These are phyloP conservation scores for Plasmodium knowlesi DNA, from an alignment of 169 alveolate genomes.

Conservation along the genomic window DNA sequence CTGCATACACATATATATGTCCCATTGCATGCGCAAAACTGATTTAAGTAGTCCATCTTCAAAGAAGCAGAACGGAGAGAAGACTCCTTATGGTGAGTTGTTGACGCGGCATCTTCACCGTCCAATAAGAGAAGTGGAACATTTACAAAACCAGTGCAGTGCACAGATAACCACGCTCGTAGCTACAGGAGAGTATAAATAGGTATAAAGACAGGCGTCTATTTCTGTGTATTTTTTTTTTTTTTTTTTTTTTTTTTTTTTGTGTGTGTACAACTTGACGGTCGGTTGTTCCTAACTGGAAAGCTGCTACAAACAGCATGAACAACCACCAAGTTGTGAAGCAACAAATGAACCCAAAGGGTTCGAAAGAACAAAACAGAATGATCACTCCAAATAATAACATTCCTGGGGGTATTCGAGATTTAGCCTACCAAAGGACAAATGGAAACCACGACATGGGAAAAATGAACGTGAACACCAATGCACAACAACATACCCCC, in stretches of 20 bases:
- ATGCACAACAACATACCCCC: not conserved
- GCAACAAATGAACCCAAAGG: conserved; percentile 19
- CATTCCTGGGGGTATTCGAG: conserved; percentile 6
- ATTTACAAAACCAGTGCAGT: not conserved
- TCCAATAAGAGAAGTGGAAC: not conserved
- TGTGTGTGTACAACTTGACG: not conserved
- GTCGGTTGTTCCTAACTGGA: not conserved
- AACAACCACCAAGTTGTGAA: conserved; percentile 14
- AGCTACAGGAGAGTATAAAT: not conserved
- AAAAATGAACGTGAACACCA: conserved; percentile 14
- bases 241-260: not conserved
- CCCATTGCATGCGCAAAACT: not conserved
- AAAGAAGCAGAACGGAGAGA: not conserved
- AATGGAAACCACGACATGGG: not conserved
- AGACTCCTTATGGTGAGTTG: not conserved
- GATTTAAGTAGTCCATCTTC: not conserved
- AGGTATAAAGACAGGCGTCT: not conserved
- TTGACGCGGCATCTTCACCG: not conserved
- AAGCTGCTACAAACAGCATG: not conserved
- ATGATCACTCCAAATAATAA: conserved; percentile 18
- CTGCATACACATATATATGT: too few relatives aligned
- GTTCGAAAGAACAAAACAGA: conserved; percentile 23
- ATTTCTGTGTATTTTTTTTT: not conserved
- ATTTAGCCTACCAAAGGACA: conserved; percentile 7
- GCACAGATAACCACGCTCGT: not conserved